Evolutionary conservation across 345 rosid genomes (phyloP), one percentile per base, ranked within the genome.

Genomic region (Boechera stricta): DNA sequence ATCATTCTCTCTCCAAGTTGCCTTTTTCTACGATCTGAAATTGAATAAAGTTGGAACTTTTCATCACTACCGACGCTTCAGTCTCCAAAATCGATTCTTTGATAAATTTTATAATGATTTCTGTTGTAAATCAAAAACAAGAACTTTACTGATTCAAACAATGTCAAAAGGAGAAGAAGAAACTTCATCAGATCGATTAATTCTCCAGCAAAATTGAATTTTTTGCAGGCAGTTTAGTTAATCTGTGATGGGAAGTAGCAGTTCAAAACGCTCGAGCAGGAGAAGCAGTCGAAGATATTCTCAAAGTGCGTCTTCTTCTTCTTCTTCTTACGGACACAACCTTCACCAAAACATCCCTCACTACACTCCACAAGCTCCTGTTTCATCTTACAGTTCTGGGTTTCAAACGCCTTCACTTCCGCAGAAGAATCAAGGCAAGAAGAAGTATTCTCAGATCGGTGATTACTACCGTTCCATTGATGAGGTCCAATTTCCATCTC

Each of bases 401-500:
- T 74, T 56, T 63, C 47, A 53, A 12, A 4, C 64, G 2, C 53
- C 26, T 13, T 54, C 59, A 24, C 82, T 70, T 24, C 71, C 87
- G 9, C 88, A 80, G 2, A 80, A 53, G 56, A 81, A 75, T 78
- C 78, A 71, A 24, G 21, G 74, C 71, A 96, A 93, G n/a, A 74
- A 89, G 79, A 93, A 86, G 66, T 94, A 78, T 71, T 87, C 97
- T 10, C 91, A 80, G 79, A 91, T 94, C 36, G 88, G 86, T 29
- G 97, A 94, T 77, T 77, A 94, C 64, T 94, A 94, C 71, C 72
- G 75, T 73, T 90, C 90, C 72, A 81, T 90, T 81, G 89, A 91
- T 61, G 88, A 94, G 96, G 98, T 94, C 49, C 38, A 4, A 1
- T 36, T 42, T 36, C 11, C 18, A 29, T 44, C 33, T 11, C 26